Conservation (phyloP, 164 flowering plant genomes). For the Cinnamomum chago region DNA sequence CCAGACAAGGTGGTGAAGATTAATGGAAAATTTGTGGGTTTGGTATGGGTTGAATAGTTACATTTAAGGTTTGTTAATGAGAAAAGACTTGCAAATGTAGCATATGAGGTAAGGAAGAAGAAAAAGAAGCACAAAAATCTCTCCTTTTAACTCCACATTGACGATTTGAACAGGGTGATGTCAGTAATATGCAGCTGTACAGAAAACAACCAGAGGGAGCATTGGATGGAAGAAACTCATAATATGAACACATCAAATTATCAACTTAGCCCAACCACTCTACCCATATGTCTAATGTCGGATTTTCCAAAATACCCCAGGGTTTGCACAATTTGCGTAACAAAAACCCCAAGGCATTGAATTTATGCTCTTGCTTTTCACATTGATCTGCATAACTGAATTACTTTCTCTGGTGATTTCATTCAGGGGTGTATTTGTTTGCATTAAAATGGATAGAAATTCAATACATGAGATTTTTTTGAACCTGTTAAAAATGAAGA, state of each 20-base stretch:
- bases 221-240: background rate
- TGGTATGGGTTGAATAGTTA: conserved; percentile 3
- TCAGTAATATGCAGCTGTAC: background rate
- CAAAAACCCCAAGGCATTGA: no score
- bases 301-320: background rate
- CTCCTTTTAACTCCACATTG: background rate
- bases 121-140: background rate
- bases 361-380: no score
- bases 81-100: conserved; percentile 5
- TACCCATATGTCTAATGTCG: background rate
- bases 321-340: no score
- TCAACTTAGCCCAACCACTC: conserved; percentile 9
- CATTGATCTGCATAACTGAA: no score
- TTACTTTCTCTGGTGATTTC: no score
- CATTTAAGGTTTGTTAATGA: conserved; percentile 1
- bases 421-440: no score
- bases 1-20: background rate
- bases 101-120: conserved; percentile 5
- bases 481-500: no score
- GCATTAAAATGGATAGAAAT: no score
- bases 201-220: background rate
- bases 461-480: no score
- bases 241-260: background rate
- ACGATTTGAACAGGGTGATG: background rate
- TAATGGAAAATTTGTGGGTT: background rate